Evolutionary conservation across 2,329 filamentous ascomycete species (phyloP), one percentile per base, ranked within the genome.

Genomic region (Capronia americana): DNA sequence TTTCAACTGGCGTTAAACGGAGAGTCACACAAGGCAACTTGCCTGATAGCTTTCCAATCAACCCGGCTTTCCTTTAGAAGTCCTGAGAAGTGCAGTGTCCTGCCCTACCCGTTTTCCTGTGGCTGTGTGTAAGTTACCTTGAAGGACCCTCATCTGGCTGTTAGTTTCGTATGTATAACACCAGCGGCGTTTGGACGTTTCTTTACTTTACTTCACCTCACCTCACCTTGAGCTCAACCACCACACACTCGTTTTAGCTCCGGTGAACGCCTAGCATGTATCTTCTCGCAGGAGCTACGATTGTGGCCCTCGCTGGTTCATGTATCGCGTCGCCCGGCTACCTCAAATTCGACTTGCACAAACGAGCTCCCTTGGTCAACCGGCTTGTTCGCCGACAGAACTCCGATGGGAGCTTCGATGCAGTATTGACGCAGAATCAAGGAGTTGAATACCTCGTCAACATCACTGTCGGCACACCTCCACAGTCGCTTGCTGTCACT

Each of bases 361-460:
- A 34, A 48, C 38, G 60, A 20, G 26, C 57, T 17, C 34, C 55
- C 11, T 24, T 30, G 6, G 55, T 48, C 24, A 57, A 32, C 41
- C 41, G 61, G 20, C 65, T 69, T 10, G 34, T 59, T 10, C 64
- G 64, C 24, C 64, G 67, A 64, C 59, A 63, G 46, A 48, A 63
- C n/a, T 54, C 56, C 11, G 59, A 54, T 28, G 60, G 54, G 20
- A 53, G 20, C 11, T 23, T 69, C 17, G 64, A 66, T 23, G 58
- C 57, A 12, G 7, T 46, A 4, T 32, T 70, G 28, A 64, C 54
- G 12, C 58, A 68, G 17, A 64, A 63, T 48, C 54, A 67, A 57
- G 63, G 61, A 41, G 58, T 70, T 28, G 69, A 70, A 60, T 71
- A 71, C 30, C 26, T 68, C 34, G 57, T 71, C 55, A 70, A 71